A percentile compares a stretch with the other conserved stretches of the same genome.
Evolutionary conservation across 2,329 filamentous ascomycete genomes (phyloP).

Genomic region (Metarhizium album): DNA sequence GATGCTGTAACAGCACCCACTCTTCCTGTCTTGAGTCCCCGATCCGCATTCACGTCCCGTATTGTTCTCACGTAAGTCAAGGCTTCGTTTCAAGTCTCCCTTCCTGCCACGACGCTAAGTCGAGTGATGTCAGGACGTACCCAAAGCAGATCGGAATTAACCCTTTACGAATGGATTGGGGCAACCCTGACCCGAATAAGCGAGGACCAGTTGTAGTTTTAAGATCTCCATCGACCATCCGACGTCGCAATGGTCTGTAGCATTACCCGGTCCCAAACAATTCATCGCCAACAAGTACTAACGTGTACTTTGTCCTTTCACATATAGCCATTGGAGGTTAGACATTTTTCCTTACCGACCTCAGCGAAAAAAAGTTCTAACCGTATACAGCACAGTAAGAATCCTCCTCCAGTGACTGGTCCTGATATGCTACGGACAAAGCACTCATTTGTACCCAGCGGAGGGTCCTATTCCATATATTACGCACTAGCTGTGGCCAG

Average conservation of each 20-base stretch:
- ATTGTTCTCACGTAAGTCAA: slow-evolving; percentile 42
- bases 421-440: background rate
- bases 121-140: slow-evolving; percentile 51
- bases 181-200: slow-evolving; percentile 59
- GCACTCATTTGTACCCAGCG: slow-evolving; percentile 26
- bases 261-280: background rate
- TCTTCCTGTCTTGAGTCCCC: slow-evolving; percentile 20
- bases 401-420: background rate
- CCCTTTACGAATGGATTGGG: slow-evolving; percentile 83
- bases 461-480: slow-evolving; percentile 93
- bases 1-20: background rate
- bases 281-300: background rate
- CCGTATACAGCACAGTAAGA: slow-evolving; percentile 25
- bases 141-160: slow-evolving; percentile 91
- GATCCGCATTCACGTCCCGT: slow-evolving; percentile 39
- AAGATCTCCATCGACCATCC: slow-evolving; percentile 61
- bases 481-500: slow-evolving; percentile 87
- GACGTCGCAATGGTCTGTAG: slow-evolving; percentile 64
- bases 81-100: background rate
- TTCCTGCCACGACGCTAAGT: background rate
- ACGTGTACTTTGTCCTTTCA: background rate
- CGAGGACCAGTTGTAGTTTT: slow-evolving; percentile 87
- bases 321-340: slow-evolving; percentile 45
- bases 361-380: background rate
- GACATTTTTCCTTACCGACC: slow-evolving; percentile 9